A percentile compares a stretch with the other conserved stretches of the same genome.
phyloP scores from a whole-genome alignment of 768 basidiomycete species.

The Auricularia sp. region DNA sequence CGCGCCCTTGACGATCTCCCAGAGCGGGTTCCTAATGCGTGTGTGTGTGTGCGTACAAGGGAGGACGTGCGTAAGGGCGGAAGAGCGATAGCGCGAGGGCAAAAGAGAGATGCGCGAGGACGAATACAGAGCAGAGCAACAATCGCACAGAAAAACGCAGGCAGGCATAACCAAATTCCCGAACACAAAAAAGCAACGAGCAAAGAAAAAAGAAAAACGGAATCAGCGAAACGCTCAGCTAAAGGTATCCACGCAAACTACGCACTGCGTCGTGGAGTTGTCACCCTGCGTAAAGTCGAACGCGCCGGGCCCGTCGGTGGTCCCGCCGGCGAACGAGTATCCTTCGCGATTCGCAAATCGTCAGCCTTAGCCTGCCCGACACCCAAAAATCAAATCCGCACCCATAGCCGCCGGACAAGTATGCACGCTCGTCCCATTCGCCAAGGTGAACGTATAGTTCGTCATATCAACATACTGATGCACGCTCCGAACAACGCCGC shows the following conservation, averaged over 20 bases:
- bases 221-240: background rate
- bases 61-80: no score
- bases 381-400: slow-evolving; percentile 18
- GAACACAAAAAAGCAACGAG: no score
- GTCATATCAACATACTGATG: slow-evolving; percentile 51
- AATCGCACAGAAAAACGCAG: no score
- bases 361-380: background rate
- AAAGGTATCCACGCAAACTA: background rate
- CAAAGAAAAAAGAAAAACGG: background rate
- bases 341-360: no score
- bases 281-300: slow-evolving; percentile 71
- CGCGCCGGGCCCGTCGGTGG: slow-evolving; percentile 73
- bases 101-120: no score
- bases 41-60: no score
- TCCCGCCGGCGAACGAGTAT: slow-evolving; percentile 69
- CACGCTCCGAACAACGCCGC: slow-evolving; percentile 57
- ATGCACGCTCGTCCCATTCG: slow-evolving; percentile 53
- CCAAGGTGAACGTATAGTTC: slow-evolving; percentile 49
- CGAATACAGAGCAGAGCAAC: no score
- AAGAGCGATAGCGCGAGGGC: no score
- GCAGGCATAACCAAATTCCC: no score
- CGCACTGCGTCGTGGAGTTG: slow-evolving; percentile 23
- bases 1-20: slow-evolving; percentile 22
- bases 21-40: slow-evolving; percentile 26
- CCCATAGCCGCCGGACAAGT: slow-evolving; percentile 78